Conservation (phyloP, 345 rosid species). For the Turritis glabra region DNA sequence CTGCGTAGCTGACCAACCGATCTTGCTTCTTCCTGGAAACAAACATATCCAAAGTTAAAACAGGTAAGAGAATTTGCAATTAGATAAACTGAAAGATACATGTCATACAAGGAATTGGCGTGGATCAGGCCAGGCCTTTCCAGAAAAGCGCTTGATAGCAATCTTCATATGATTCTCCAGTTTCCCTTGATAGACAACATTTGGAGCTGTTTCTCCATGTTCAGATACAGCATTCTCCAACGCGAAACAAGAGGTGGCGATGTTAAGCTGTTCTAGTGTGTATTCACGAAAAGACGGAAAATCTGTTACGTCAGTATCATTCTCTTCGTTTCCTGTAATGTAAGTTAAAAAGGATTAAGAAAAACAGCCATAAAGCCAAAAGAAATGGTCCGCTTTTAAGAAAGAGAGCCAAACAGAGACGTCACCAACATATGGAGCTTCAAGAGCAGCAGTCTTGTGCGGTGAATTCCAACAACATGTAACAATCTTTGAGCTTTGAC, state of each 20-base stretch:
- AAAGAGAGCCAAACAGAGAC: conserved; percentile 1
- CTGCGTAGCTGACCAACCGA: conserved; percentile 73
- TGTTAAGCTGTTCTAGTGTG: conserved; percentile 65
- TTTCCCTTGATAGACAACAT: conserved; percentile 82
- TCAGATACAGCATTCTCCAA: conserved; percentile 80
- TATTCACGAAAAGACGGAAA: conserved; percentile 54
- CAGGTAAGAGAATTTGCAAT: not conserved
- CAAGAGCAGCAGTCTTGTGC: conserved; percentile 52
- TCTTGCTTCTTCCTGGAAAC: conserved; percentile 74
- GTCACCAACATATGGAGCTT: conserved; percentile 59
- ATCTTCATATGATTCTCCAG: conserved; percentile 62
- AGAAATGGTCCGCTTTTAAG: not conserved
- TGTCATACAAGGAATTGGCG: conserved; percentile 65
- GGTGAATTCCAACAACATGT: conserved; percentile 55
- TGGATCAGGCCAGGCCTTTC: conserved; percentile 84
- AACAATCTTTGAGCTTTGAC: conserved; percentile 50
- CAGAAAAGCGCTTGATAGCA: conserved; percentile 80
- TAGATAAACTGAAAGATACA: not conserved
- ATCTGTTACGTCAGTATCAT: conserved; percentile 33
- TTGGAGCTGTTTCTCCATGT: conserved; percentile 77
- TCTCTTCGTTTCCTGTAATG: conserved; percentile 50
- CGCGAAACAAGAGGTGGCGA: conserved; percentile 79
- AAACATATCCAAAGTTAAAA: not conserved
- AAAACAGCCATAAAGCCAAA: conserved; percentile 1
- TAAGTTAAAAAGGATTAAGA: not conserved